phyloP scores from a whole-genome alignment of 768 basidiomycete genomes.

The Hericium coralloides region DNA sequence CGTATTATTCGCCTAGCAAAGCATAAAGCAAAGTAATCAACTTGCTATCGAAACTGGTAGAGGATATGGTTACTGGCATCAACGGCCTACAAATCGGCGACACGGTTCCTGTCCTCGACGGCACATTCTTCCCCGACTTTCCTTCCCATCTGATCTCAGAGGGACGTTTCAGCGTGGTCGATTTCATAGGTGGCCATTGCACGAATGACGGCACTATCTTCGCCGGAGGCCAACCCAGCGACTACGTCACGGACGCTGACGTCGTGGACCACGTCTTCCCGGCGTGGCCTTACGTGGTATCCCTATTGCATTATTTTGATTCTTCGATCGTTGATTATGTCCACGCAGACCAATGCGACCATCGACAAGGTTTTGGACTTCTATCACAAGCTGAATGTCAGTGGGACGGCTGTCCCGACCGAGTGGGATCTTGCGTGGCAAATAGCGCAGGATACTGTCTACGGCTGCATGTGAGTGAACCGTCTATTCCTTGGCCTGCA shows the following conservation, averaged over 20 bases:
- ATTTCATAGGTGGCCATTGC: constrained; percentile 33
- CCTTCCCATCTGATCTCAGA: constrained; percentile 27
- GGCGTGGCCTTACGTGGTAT: constrained; percentile 27
- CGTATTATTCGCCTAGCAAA: not conserved
- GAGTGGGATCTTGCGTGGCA: not conserved
- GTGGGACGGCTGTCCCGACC: not conserved
- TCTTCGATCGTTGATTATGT: not conserved
- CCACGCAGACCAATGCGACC: not conserved
- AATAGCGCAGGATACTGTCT: not conserved
- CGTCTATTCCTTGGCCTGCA: no score
- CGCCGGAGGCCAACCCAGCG: constrained; percentile 26
- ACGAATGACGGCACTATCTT: constrained; percentile 37
- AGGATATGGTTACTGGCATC: constrained; percentile 30
- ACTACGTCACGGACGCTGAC: constrained; percentile 33
- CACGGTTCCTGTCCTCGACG: constrained; percentile 13
- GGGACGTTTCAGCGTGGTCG: constrained; percentile 25
- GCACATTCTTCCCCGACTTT: constrained; percentile 21
- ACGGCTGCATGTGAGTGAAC: not conserved
- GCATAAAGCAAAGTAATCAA: not conserved
- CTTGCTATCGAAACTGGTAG: constrained; percentile 9
- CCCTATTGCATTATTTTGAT: constrained; percentile 11
- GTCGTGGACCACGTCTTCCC: constrained; percentile 21
- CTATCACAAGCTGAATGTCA: not conserved
- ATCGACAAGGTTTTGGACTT: not conserved
- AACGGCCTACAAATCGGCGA: constrained; percentile 21